Evolutionary conservation across 192 early-diverging fungal species (phyloP), one percentile per base, ranked within the genome.

Genomic region (Rhizophagus prolifer): DNA sequence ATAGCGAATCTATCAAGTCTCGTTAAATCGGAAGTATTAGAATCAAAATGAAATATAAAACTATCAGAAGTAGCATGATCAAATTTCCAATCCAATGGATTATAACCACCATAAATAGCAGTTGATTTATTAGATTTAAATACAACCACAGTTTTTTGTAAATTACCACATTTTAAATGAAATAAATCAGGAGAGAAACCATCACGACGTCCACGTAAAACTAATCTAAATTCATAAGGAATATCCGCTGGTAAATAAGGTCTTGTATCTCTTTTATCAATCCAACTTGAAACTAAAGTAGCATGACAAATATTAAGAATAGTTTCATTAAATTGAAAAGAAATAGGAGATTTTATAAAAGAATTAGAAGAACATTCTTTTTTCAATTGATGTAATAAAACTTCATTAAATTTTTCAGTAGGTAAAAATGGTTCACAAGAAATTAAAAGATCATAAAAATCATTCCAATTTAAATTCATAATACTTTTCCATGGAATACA

Each of bases 61-160:
- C 67, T 69, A 69, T 69, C 67, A 44, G 36, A 44, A 69, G 67
- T 69, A 9, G 67, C 7, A 9, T n/a, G 36, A 46, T 69, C 67
- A 69, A 46, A 69, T 69, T 69, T 46, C 71, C 71, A 72, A 59
- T 54, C 54, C n/a, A 72, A 60, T 9, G 71, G 71, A 72, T 72
- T 72, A 60, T 58, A 72, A 58, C 71, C 71, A 58, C 71, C 71
- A 46, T 46, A 69, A 9, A 72, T 1, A 13, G 58, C 34, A 34
- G 54, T 31, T 9, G 54, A 36, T 26, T 58, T 58, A 54, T 6
- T 36, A 7, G 25, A 34, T 72, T 72, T 72, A 58, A 59, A 72
- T 31, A 72, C 54, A 2, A 72, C 71, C 2, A 72, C 21, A 12
- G 71, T 72, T 9, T 54, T 60, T 34, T 21, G 54, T n/a, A 59